These are phyloP conservation scores for Gracilaria caudata DNA, from an alignment of 23 red algal species.

Conservation along the genomic window DNA sequence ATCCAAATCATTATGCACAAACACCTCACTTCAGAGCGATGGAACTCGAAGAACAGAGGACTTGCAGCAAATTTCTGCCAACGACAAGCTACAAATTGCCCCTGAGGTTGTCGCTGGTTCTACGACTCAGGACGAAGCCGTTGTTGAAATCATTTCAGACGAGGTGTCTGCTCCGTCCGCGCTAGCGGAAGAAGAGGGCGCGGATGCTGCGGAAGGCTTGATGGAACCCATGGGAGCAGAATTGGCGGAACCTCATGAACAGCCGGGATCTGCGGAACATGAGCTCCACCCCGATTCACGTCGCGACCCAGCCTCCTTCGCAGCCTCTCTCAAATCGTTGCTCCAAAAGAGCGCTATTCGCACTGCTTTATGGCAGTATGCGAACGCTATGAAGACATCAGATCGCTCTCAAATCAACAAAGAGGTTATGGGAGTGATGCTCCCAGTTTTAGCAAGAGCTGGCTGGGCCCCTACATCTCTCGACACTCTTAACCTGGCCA, in stretches of 20 bases:
- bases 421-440: conserved; percentile 29
- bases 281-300: neutral
- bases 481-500: conserved; percentile 28
- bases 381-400: conserved; percentile 21
- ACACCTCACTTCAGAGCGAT: conserved; percentile 1
- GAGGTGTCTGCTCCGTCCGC: neutral
- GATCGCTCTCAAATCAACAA: conserved; percentile 17
- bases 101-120: neutral
- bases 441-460: conserved; percentile 40
- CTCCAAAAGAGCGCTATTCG: conserved; percentile 17
- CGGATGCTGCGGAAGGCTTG: neutral
- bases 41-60: conserved; percentile 1
- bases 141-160: conserved; percentile 22
- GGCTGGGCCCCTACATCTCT: conserved; percentile 44
- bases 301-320: neutral
- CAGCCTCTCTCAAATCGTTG: neutral
- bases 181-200: neutral
- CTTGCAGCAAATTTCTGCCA: conserved; percentile 21
- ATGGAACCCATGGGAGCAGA: neutral
- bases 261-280: too few species aligned
- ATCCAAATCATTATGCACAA: conserved; percentile 16
- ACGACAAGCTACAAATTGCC: neutral
- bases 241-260: neutral
- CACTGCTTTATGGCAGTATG: conserved; percentile 51
- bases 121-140: neutral